A percentile compares a stretch with the other conserved stretches of the same genome.
Conservation (phyloP, 495 filamentous ascomycete species). For the Zalerion maritima region DNA sequence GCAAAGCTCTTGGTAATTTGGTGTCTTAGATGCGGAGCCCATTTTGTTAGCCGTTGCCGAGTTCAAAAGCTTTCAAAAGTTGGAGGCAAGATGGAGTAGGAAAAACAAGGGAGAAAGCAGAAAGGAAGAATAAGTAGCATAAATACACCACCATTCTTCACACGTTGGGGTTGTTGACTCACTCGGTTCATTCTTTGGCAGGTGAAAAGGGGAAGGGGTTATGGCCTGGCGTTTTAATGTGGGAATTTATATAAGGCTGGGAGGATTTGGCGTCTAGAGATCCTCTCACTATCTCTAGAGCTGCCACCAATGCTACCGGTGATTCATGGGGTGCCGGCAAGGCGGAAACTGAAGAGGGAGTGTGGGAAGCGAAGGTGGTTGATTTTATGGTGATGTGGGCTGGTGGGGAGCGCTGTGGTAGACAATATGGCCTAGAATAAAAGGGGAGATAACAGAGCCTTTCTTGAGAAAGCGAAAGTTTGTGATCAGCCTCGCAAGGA, state of each 20-base stretch:
- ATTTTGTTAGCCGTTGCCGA: slow-evolving; percentile 6
- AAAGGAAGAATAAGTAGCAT: slow-evolving; percentile 3
- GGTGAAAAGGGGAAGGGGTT: slow-evolving; percentile 6
- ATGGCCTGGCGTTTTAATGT: no score
- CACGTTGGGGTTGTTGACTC: no score
- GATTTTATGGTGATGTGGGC: no score
- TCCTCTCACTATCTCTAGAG: slow-evolving; percentile 59
- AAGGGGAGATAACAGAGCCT: no score
- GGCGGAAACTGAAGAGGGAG: no score
- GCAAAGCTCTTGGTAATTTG: slow-evolving; percentile 66
- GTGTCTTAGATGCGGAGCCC: slow-evolving; percentile 24
- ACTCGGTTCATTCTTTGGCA: slow-evolving; percentile 3
- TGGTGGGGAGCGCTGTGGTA: no score
- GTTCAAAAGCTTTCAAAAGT: slow-evolving; percentile 1
- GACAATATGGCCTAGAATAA: no score
- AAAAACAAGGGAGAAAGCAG: not conserved
- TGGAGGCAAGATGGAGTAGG: not conserved
- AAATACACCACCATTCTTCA: slow-evolving; percentile 29
- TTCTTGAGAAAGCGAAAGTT: no score
- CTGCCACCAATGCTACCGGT: slow-evolving; percentile 50
- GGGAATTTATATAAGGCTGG: slow-evolving; percentile 10
- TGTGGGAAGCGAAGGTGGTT: no score
- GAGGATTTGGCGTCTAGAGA: slow-evolving; percentile 43
- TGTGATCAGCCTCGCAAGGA: no score
- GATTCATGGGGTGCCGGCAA: no score